These are phyloP conservation scores for Diaporthe sp. DNA, from an alignment of 2,329 filamentous ascomycete genomes.

Conservation along the genomic window DNA sequence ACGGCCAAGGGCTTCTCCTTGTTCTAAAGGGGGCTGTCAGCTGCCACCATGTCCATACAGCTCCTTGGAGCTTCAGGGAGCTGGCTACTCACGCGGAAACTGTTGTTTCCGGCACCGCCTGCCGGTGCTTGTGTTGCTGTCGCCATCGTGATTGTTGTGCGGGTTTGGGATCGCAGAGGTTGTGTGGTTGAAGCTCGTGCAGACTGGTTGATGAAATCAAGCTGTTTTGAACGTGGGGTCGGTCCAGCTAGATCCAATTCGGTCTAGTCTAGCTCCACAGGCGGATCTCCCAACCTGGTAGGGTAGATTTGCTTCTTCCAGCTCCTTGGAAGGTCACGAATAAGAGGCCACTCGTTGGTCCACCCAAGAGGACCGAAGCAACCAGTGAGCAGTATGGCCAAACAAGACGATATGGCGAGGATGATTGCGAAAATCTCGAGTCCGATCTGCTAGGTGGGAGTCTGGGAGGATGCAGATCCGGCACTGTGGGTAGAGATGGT, in stretches of 20 bases:
- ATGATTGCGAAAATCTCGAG: not conserved
- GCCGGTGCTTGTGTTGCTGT: conserved; percentile 59
- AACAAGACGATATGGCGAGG: not conserved
- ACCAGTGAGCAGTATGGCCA: not conserved
- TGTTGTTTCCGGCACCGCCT: conserved; percentile 60
- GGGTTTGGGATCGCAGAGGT: conserved; percentile 37
- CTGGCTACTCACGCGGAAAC: conserved; percentile 65
- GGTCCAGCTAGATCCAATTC: not conserved
- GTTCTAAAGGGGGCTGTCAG: conserved; percentile 64
- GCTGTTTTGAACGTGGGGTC: conserved; percentile 11
- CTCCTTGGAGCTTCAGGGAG: conserved; percentile 34
- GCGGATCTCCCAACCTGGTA: not conserved
- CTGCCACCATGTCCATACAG: conserved; percentile 43
- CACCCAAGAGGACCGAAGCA: conserved; percentile 11
- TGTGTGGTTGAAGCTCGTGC: conserved; percentile 11
- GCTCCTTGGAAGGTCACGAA: not conserved
- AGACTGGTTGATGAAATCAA: not conserved
- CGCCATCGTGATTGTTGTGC: conserved; percentile 54
- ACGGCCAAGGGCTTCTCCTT: conserved; percentile 99
- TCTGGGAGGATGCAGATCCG: not conserved
- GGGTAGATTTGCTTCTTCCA: not conserved
- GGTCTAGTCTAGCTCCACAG: no score
- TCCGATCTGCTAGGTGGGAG: not conserved
- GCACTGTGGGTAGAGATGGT: not conserved
- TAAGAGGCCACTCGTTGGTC: conserved; percentile 16